Conservation (phyloP, 2,329 filamentous ascomycete species). For the Aureobasidium namibiae region DNA sequence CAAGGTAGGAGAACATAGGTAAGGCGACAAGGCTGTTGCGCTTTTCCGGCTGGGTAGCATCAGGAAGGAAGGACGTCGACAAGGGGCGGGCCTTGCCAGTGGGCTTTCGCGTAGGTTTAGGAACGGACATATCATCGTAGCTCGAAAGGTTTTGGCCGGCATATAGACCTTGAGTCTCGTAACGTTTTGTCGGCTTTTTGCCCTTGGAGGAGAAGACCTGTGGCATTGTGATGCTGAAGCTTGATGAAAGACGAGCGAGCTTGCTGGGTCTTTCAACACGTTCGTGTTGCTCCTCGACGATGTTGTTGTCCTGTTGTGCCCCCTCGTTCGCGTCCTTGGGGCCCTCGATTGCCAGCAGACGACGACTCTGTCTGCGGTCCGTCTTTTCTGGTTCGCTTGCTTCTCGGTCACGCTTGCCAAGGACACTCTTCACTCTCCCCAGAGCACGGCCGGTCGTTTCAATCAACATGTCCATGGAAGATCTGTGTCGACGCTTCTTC, state of each 20-base stretch:
- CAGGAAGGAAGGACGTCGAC: slow-evolving; percentile 8
- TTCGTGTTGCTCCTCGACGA: neutral
- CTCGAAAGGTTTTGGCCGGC: slow-evolving; percentile 59
- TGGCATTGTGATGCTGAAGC: slow-evolving; percentile 9
- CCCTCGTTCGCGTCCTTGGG: slow-evolving; percentile 7
- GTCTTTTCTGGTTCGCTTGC: slow-evolving; percentile 25
- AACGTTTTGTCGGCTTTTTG: slow-evolving; percentile 57
- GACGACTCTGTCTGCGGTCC: slow-evolving; percentile 11
- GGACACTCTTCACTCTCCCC: slow-evolving; percentile 17
- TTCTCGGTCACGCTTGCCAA: slow-evolving; percentile 30
- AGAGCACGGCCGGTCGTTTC: slow-evolving; percentile 11
- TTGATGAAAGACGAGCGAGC: slow-evolving; percentile 11
- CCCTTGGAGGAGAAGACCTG: neutral
- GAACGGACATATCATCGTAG: slow-evolving; percentile 4
- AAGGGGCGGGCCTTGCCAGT: neutral
- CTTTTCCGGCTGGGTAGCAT: slow-evolving; percentile 37
- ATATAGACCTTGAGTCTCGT: slow-evolving; percentile 75
- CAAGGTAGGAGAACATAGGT: slow-evolving; percentile 41
- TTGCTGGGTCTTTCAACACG: slow-evolving; percentile 12
- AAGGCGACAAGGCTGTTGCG: slow-evolving; percentile 46
- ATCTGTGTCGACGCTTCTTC: slow-evolving; percentile 10
- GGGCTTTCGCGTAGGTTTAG: neutral
- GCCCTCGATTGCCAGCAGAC: neutral
- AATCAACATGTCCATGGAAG: slow-evolving; percentile 13
- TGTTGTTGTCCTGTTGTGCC: neutral